These are phyloP conservation scores for Globisporangium barbulae DNA, from an alignment of 352 stramenopile species.

Conservation along the genomic window DNA sequence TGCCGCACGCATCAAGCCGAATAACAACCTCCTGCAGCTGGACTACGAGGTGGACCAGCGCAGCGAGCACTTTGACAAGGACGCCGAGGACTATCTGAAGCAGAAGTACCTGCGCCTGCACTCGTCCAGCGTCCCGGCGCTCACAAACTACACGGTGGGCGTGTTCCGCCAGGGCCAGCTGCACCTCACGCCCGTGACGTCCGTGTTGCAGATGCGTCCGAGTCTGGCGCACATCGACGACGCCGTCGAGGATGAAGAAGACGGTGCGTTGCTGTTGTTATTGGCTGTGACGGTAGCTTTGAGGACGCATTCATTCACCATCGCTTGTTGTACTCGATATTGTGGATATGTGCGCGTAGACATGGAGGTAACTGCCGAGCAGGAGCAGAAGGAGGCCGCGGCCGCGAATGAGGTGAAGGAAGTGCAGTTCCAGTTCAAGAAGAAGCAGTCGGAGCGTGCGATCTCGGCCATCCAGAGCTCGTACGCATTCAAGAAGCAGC, in stretches of 20 bases:
- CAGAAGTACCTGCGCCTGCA: slow-evolving; percentile 68
- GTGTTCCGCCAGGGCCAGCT: slow-evolving; percentile 80
- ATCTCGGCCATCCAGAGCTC: slow-evolving; percentile 81
- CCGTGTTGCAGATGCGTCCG: slow-evolving; percentile 80
- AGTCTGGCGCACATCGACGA: slow-evolving; percentile 78
- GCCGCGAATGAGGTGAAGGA: slow-evolving; percentile 61
- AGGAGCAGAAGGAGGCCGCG: slow-evolving; percentile 50
- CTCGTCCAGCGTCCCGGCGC: slow-evolving; percentile 52
- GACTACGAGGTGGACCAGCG: slow-evolving; percentile 74
- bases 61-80: slow-evolving; percentile 69
- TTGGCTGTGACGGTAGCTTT: not conserved
- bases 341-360: slow-evolving; percentile 20
- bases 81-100: slow-evolving; percentile 80
- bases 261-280: slow-evolving; percentile 9
- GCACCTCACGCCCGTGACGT: slow-evolving; percentile 67
- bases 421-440: slow-evolving; percentile 88
- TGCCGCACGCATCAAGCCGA: slow-evolving; percentile 64
- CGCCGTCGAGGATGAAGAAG: slow-evolving; percentile 63
- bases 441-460: slow-evolving; percentile 79
- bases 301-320: not conserved
- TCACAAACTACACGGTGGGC: slow-evolving; percentile 77
- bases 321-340: not conserved
- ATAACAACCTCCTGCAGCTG: slow-evolving; percentile 73
- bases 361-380: slow-evolving; percentile 31
- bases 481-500: slow-evolving; percentile 80